Base-by-base conservation (phyloP, 2,329 filamentous ascomycete species). In the Furcasterigmium furcatum region DNA sequence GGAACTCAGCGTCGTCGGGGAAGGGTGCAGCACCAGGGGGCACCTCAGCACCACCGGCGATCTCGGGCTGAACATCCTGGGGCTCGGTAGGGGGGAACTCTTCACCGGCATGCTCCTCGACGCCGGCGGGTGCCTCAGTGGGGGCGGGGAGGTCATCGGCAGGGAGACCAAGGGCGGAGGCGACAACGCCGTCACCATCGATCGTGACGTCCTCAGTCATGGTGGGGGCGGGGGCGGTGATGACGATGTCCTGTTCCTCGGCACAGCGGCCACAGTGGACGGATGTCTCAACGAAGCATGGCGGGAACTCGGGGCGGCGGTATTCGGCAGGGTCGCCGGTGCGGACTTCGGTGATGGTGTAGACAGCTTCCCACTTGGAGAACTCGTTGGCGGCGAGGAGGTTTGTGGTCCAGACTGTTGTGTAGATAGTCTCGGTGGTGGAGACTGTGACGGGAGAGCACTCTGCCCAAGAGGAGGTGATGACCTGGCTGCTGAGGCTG, bases 331-430 rank as follows among this genome's bases (percentile, higher is more conserved):
- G 55, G 47, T 57, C 52, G 42, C 65, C 66, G 12, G 54, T 48
- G 53, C 63, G 64, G 22, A 59, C 60, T 55, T 70, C 61, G 9
- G 54, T 56, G 53, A 72, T 52, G 43, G 67, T 72, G 58, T 71
- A 72, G 25, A 64, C 66, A 27, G 68, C 66, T 30, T 60, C 46
- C 67, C 68, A 70, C 39, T 52, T 47, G 50, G 60, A 55, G n/a
- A 62, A 66, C 46, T 61, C 54, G 52, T 65, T 66, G 44, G 66
- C 67, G 9, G 68, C 68, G 22, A 56, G 58, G 20, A 61, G 52
- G 34, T 60, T 58, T 24, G 64, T 66, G 51, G 59, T 57, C 56
- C 71, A 72, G 35, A 64, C 54, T 7, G 64, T 69, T 27, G 65
- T 68, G 52, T 58, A 67, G 41, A 56, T 40, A 20, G 55, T 59